Evolutionary conservation across 495 filamentous ascomycete species (phyloP), one percentile per base, ranked within the genome.

Genomic region (Acidiella bohemica): DNA sequence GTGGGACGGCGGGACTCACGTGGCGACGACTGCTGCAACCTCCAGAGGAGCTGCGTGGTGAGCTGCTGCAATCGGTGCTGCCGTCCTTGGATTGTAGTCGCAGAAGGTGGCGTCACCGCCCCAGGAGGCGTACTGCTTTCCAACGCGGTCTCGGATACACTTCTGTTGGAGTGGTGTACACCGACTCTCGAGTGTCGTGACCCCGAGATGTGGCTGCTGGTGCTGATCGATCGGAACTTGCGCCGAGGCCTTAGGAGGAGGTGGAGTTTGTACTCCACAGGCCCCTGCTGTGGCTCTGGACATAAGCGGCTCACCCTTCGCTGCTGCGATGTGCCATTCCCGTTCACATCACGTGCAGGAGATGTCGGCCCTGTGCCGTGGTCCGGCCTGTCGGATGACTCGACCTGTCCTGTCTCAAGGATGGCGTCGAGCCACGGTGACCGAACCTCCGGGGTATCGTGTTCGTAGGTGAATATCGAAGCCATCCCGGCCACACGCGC

Each of bases 181-280:
- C 20, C 43, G 39, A 30, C 35, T 19, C 61, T 67, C 32, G 70
- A 66, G 44, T 75, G 78, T 36, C 73, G 66, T 11, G 80, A 78
- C 10, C 74, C 72, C 12, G 69, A 62, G 8, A 74, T 64, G 29
- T 72, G 64, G 31, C 69, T 63, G 11, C 74, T 74, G 6, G 77
- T 81, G 44, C 70, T 78, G 44, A 65, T 68, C 17, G 68, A 67
- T 28, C 72, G 64, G 58, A 84, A 88, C 24, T 68, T 73, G 56
- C 86, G 69, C 43, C 90, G 70, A 23, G 82, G 76, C 25, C 83
- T 74, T 23, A 93, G 63, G 8, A 95, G 67, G n/a, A 96, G 67
- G 66, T 94, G 90, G 32, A 97, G 63, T 58, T 97, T 97, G 63
- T 96, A 97, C 61, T 96, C 90, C 5, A 79, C 90, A 22, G 90